A percentile compares a stretch with the other conserved stretches of the same genome.
Conservation (phyloP, 345 rosid genomes). For the Eucalyptus coolabah region DNA sequence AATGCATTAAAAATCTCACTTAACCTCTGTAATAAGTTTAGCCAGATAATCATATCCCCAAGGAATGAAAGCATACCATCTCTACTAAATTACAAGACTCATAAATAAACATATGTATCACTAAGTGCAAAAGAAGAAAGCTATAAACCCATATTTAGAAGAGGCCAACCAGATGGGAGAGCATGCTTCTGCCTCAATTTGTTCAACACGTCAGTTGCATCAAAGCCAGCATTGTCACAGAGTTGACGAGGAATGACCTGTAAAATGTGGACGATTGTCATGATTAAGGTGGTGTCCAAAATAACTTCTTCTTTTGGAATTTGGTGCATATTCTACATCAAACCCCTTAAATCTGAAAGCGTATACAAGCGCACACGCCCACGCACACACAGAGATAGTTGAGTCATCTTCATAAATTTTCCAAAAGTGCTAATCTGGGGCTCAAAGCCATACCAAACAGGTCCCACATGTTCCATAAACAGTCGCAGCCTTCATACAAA, state of each 20-base stretch:
- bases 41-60: not conserved
- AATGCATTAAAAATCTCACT: not conserved
- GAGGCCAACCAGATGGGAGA: conserved; percentile 60
- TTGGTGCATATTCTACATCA: not conserved
- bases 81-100: not conserved
- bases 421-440: not conserved
- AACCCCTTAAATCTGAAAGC: not conserved
- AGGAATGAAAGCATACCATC: not conserved
- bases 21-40: not conserved
- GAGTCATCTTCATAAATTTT: not conserved
- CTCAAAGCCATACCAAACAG: not conserved
- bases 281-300: not conserved
- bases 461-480: not conserved
- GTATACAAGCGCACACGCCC: not conserved
- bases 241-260: conserved; percentile 96
- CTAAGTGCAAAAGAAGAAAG: not conserved
- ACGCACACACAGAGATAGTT: not conserved
- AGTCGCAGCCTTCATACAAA: not conserved
- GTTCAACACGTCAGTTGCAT: conserved; percentile 97
- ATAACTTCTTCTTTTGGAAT: not conserved
- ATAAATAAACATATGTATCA: not conserved
- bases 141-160: not conserved
- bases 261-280: not conserved
- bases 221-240: conserved; percentile 99
- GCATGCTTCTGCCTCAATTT: conserved; percentile 96